Evolutionary conservation across 2,329 filamentous ascomycete species (phyloP), one percentile per base, ranked within the genome.

Genomic region (Acarospora socialis): DNA sequence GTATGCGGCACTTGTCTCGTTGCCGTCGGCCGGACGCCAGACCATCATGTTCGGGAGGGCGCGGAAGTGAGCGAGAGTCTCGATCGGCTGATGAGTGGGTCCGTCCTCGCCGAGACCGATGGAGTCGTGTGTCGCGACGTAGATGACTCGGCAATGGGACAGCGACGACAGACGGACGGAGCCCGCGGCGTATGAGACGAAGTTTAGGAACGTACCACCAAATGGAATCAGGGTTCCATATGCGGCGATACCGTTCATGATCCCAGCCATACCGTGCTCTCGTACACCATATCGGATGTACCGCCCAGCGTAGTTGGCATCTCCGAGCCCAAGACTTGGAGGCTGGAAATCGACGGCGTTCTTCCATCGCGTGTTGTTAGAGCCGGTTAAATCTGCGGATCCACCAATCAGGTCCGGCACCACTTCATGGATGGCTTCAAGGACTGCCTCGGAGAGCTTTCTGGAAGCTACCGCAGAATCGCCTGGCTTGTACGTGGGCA

Each of bases 351-450:
- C 90, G 46, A 87, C 74, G 35, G 90, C 87, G 34, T 75, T 72
- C 80, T 95, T 98, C 84, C 86, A 94, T 57, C 86, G 77, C 47
- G 90, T 98, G 68, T 95, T 78, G 74, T 98, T 98, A 56, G 90
- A 95, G 55, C 83, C 83, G 56, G 90, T 98, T 70, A 98, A 62
- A 70, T 98, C 90, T 49, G 90, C 90, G 44, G 90, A 98, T 50
- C 90, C 90, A 57, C 87, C 92, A 40, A 98, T 61, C 37, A 98
- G 77, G 63, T 95, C 90, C 45, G 90, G 90, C 34, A 98, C 55
- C 44, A 66, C 73, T 31, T 70, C 61, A 67, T 92, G 74, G 51
- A 98, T 77, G 61, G 86, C 87, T 66, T 78, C 70, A 44, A 98
- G 75, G 37, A 95, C 86, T 39, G 72, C 78, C 73, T 98, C 87